These are phyloP conservation scores for Ambrosiella xylebori DNA, from an alignment of 2,329 filamentous ascomycete species.

Conservation along the genomic window DNA sequence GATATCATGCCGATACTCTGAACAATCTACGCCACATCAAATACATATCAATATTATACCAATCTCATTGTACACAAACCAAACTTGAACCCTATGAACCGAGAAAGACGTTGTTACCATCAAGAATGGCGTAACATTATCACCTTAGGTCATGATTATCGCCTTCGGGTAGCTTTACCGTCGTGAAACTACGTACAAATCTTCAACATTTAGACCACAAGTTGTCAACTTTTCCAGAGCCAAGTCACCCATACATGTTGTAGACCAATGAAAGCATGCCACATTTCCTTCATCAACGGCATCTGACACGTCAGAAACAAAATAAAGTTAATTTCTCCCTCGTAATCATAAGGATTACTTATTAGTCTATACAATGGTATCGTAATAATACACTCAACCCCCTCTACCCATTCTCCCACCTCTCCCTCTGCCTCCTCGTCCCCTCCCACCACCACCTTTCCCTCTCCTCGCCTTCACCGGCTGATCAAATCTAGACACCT, in stretches of 20 bases:
- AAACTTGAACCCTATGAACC: no score
- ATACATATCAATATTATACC: no score
- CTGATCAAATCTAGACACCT: slow-evolving; percentile 41
- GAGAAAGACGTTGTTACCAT: no score
- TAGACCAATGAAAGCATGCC: neutral
- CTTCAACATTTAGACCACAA: no score
- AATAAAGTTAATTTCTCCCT: neutral
- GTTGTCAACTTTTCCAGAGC: neutral
- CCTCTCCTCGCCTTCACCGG: slow-evolving; percentile 20
- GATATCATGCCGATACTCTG: no score
- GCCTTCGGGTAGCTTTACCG: no score
- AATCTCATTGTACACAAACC: no score
- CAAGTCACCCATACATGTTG: neutral
- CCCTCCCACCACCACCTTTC: slow-evolving; percentile 26
- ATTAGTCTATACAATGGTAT: neutral
- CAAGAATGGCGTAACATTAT: no score
- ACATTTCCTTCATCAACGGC: neutral
- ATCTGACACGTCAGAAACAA: neutral
- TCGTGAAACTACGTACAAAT: no score
- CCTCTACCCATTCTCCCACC: neutral
- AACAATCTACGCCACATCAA: no score
- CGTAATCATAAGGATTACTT: neutral
- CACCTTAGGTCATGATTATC: no score
- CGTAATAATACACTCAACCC: neutral
- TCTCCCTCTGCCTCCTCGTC: slow-evolving; percentile 18